Percentiles rank a stretch among this genome's conserved stretches.
Evolutionary conservation across 1,284 basidiomycete genomes (phyloP).

Genomic region (Phylloboletellus chloephorus): DNA sequence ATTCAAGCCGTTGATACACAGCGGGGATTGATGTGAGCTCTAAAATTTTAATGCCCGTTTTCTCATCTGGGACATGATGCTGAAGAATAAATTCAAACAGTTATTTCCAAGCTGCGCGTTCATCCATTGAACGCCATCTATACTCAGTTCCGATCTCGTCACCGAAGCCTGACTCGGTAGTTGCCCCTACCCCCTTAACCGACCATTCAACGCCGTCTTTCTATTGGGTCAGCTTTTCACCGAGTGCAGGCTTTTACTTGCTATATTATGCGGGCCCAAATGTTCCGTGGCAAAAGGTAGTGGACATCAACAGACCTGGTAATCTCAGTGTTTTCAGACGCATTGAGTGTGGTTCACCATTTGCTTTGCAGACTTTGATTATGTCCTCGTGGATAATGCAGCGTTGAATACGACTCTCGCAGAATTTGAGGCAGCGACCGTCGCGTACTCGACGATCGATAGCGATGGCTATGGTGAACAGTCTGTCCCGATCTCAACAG

Average conservation of each 20-base stretch:
- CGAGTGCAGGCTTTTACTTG: constrained; percentile 79
- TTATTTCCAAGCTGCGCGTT: constrained; percentile 85
- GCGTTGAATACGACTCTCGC: constrained; percentile 64
- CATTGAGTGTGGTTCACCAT: constrained; percentile 6
- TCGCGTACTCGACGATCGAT: constrained; percentile 65
- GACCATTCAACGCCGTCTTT: constrained; percentile 57
- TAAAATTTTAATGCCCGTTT: constrained; percentile 25
- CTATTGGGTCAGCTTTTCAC: constrained; percentile 74
- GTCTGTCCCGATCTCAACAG: constrained; percentile 11
- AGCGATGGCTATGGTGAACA: constrained; percentile 74
- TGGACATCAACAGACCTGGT: constrained; percentile 61
- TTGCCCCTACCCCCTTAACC: constrained; percentile 57
- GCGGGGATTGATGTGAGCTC: constrained; percentile 64
- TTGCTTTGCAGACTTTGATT: constrained; percentile 45
- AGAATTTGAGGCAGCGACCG: constrained; percentile 69
- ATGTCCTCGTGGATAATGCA: constrained; percentile 70
- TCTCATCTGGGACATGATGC: constrained; percentile 11
- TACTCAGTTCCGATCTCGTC: constrained; percentile 69
- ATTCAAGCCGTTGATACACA: constrained; percentile 70
- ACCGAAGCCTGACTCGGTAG: constrained; percentile 24
- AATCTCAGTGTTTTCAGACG: constrained; percentile 22
- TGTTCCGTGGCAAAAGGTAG: constrained; percentile 82
- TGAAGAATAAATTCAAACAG: constrained; percentile 37
- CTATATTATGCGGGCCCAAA: constrained; percentile 77
- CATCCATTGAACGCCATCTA: constrained; percentile 80